Evolutionary conservation across 768 basidiomycete genomes (phyloP).

Genomic region (Tulasnella sp.): DNA sequence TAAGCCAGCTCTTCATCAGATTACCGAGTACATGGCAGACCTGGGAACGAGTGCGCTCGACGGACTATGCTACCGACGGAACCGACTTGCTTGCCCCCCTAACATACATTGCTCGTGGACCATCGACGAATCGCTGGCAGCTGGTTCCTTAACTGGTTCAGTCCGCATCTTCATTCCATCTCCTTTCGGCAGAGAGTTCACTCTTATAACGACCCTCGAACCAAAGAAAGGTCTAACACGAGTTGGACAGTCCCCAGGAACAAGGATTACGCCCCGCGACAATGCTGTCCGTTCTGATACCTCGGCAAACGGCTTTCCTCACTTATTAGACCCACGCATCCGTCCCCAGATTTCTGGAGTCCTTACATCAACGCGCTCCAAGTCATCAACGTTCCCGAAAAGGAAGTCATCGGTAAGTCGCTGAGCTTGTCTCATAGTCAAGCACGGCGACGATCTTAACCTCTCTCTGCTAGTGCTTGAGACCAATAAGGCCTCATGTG

Average conservation of each 20-base stretch:
- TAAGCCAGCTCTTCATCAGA: constrained; percentile 40
- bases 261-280: neutral
- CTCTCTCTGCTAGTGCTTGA: constrained; percentile 47
- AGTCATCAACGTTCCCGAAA: too few species aligned
- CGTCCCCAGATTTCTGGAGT: constrained; percentile 6
- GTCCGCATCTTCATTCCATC: constrained; percentile 33
- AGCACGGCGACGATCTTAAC: too few species aligned
- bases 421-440: too few species aligned
- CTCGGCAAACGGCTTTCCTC: constrained; percentile 2
- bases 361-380: constrained; percentile 26
- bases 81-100: constrained; percentile 44
- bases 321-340: constrained; percentile 28
- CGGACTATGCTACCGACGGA: constrained; percentile 14
- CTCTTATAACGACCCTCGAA: neutral
- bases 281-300: neutral
- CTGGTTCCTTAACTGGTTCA: constrained; percentile 42
- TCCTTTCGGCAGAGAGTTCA: constrained; percentile 14
- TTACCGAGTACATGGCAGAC: constrained; percentile 42
- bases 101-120: constrained; percentile 46
- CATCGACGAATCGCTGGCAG: constrained; percentile 42
- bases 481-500: constrained; percentile 56
- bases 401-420: neutral
- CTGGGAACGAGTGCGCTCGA: constrained; percentile 15
- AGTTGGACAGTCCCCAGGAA: neutral
- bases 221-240: neutral